Base-by-base conservation (phyloP, 2,329 filamentous ascomycete species). In the Nemania sp. region DNA sequence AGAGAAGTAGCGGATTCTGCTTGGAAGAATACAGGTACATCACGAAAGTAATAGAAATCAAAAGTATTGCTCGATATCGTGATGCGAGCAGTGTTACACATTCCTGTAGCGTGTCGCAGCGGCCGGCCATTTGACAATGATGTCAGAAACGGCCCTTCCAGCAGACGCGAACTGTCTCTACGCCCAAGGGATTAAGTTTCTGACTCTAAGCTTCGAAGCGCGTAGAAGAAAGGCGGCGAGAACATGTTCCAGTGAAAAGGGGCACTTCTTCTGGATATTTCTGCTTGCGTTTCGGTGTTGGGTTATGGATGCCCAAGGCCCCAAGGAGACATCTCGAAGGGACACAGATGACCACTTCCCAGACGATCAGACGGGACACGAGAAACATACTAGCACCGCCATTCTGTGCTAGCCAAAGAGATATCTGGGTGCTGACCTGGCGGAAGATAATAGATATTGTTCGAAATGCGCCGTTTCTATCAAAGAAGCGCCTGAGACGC, bases 351-450 rank as follows among this genome's bases (percentile, higher is more conserved):
- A 14, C 4, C 17, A n/a, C 41, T 26, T 23, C 26, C 19, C 24
- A 26, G 20, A 9, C n/a, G 22, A n/a, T 7, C 36, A 26, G 40
- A 31, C 36, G n/a, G 26, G 22, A 15, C n/a, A 31, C 34, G 12
- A 45, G 52, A 54, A 44, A 55, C 40, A 33, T 5, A 5, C 30
- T 19, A 33, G 36, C 55, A 36, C 52, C 52, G 47, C 52, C 43
- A 19, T 47, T 57, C 37, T 33, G 43, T 36, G 14, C 22, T 15
- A 6, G 9, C 51, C 31, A 57, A 54, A 57, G 54, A 28, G 40
- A n/a, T 9, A 1, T 15, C 12, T n/a, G 5, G 8, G 31, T 12
- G 9, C 12, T 5, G 31, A 4, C 5, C 19, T 44, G 30, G 28
- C 14, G 6, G 15, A 20, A 15, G n/a, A 51, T 51, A 45, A 52